These are phyloP conservation scores for Boletales sp. DNA, from an alignment of 768 basidiomycete species.

Conservation along the genomic window DNA sequence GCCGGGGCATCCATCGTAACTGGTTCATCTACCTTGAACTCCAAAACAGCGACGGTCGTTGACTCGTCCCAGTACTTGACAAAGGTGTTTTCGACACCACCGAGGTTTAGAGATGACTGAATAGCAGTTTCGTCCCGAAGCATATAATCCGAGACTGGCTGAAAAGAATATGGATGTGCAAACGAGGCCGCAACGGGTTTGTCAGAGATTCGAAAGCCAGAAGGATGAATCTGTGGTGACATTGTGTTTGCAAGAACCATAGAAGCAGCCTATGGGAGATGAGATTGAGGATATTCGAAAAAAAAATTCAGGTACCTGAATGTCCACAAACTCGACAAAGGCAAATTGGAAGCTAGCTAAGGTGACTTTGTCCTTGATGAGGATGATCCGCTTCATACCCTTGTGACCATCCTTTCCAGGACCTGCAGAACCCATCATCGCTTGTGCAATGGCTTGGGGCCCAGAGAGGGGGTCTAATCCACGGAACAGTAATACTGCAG, in stretches of 20 bases:
- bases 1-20: conserved; percentile 26
- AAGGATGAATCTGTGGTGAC: conserved; percentile 82
- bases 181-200: conserved; percentile 90
- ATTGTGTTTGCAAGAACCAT: conserved; percentile 81
- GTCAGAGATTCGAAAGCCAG: conserved; percentile 91
- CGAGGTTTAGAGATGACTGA: conserved; percentile 60
- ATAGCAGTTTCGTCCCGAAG: conserved; percentile 77
- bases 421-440: conserved; percentile 82
- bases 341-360: conserved; percentile 90
- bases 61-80: conserved; percentile 92
- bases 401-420: conserved; percentile 71
- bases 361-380: conserved; percentile 86
- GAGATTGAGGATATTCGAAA: conserved; percentile 6
- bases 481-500: conserved; percentile 82
- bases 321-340: conserved; percentile 88
- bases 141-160: conserved; percentile 71
- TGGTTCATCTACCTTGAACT: conserved; percentile 73
- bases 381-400: conserved; percentile 83
- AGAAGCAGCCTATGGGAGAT: conserved; percentile 63
- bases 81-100: conserved; percentile 70
- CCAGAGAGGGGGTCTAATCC: conserved; percentile 86
- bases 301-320: conserved; percentile 50
- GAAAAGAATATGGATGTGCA: conserved; percentile 88
- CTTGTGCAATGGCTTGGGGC: conserved; percentile 82
- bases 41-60: conserved; percentile 69